Base-by-base conservation (phyloP, 2,329 filamentous ascomycete species). In the Rachicladosporium sp. region DNA sequence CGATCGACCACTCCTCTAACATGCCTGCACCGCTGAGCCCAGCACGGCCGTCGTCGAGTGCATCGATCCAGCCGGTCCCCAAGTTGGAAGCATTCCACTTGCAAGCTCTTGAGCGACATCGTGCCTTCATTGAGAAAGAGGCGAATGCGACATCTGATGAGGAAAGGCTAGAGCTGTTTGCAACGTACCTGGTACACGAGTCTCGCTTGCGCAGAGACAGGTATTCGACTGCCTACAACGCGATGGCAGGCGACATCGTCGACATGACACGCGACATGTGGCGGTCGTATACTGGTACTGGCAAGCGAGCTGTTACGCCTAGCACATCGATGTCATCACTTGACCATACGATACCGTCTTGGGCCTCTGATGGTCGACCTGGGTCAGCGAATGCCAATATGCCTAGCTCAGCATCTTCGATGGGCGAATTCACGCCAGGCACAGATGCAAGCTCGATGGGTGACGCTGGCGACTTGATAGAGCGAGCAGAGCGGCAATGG, bases 151-250 rank as follows among this genome's bases (percentile, higher is more conserved):
- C 70, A 1, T 79, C 74, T 3, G 88, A 96, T 55, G 74, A 78
- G 7, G 87, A 94, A 42, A 73, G 87, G 11, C 72, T 98, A 3
- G 78, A 83, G 37, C 63, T 94, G 1, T 98, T 96, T 60, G 79
- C 86, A 10, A 85, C 89, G 34, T 96, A 93, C 51, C 81, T 96
- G 34, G 81, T 94, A 1, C 74, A 73, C 21, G 91, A 98, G 59
- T 95, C 88, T 10, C 75, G 82, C 36, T 70, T 95, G 38, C 76
- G 91, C 21, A 74, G 87, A 39, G 82, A 91, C 53, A 70, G 81
- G 42, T 96, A 95, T 57, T 74, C 79, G 0, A 66, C 69, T 15
- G 80, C 83, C 1, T 82, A 91, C 45, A 80, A 83, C 33, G 76
- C 74, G 9, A 83, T 93, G 73, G 84, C 81, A 2, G 81, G 80